These are phyloP conservation scores for Fraxinus sp. DNA, from an alignment of 305 asterid genomes.

Conservation along the genomic window DNA sequence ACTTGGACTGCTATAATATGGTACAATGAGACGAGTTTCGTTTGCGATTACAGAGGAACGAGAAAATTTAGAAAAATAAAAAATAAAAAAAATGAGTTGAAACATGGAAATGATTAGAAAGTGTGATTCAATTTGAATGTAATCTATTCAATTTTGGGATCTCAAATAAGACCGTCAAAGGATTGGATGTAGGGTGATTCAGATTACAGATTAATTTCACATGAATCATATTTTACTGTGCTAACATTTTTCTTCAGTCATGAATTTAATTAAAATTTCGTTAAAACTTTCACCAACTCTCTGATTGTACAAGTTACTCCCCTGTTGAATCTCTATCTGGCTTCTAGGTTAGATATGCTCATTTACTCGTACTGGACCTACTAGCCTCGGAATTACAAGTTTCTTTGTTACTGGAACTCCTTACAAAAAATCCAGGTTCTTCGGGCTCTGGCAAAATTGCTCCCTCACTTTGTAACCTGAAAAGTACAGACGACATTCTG, in stretches of 20 bases:
- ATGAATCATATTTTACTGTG: background rate
- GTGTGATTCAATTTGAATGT: background rate
- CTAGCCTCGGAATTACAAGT: background rate
- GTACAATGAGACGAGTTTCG: constrained; percentile 10
- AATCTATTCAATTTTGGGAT: background rate
- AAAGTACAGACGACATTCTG: background rate
- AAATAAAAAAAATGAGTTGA: background rate
- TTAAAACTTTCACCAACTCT: background rate
- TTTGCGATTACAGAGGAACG: background rate
- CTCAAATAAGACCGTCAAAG: background rate
- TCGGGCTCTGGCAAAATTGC: background rate
- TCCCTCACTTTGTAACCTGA: background rate
- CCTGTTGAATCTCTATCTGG: background rate
- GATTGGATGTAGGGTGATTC: background rate
- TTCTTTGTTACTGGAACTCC: background rate
- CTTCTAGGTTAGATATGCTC: background rate
- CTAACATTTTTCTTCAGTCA: background rate
- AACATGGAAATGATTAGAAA: background rate
- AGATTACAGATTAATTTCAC: background rate
- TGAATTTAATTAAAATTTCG: background rate
- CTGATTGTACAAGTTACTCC: background rate
- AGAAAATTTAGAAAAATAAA: background rate
- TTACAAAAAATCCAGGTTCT: background rate
- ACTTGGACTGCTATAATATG: background rate
- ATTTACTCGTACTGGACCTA: background rate